Conservation (phyloP, 1,284 basidiomycete genomes). For the Lentinula novae-zelandiae region DNA sequence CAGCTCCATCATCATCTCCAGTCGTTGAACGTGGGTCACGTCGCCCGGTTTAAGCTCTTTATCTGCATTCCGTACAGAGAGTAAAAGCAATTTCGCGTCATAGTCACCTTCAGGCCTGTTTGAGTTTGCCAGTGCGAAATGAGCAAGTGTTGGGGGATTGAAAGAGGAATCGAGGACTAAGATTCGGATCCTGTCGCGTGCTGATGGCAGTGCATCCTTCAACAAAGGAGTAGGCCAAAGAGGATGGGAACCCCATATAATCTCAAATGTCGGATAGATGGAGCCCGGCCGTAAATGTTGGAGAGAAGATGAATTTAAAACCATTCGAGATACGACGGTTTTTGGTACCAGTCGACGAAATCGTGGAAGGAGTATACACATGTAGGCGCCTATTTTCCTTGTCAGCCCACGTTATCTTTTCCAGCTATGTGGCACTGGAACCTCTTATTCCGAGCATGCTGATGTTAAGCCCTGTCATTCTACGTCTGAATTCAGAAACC, state of each 20-base stretch:
- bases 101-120: constrained; percentile 40
- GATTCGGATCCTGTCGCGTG: constrained; percentile 35
- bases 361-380: neutral
- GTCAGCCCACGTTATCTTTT: no score
- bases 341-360: neutral
- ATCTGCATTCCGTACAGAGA: constrained; percentile 89
- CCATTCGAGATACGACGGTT: neutral
- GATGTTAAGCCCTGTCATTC: no score
- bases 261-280: constrained; percentile 41
- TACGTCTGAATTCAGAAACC: no score
- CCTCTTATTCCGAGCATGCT: no score
- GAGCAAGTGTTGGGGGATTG: constrained; percentile 90
- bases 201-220: neutral
- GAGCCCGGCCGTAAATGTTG: constrained; percentile 43
- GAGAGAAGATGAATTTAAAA: constrained; percentile 21
- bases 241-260: constrained; percentile 51
- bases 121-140: constrained; percentile 71
- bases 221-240: constrained; percentile 47
- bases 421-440: no score
- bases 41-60: constrained; percentile 74
- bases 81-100: constrained; percentile 77
- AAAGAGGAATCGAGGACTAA: constrained; percentile 89
- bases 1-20: constrained; percentile 80
- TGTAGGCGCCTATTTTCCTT: no score
- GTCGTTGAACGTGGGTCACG: constrained; percentile 69